These are phyloP conservation scores for Sabuloglossum arenarium DNA, from an alignment of 495 filamentous ascomycete genomes.

Conservation along the genomic window DNA sequence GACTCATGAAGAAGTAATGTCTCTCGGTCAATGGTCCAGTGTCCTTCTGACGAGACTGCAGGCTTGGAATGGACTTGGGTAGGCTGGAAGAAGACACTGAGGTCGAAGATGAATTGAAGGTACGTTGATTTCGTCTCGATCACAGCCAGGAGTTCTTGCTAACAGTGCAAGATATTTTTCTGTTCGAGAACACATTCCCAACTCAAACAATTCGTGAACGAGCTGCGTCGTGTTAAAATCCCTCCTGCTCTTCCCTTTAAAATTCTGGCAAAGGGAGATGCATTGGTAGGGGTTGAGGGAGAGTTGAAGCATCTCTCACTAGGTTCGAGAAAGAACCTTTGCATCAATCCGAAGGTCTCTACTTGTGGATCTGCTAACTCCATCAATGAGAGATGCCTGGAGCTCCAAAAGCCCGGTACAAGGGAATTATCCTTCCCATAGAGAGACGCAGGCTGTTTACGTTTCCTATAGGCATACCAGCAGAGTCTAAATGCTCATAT, in stretches of 20 bases:
- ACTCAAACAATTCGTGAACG: constrained; percentile 78
- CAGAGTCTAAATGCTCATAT: constrained; percentile 52
- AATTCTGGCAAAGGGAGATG: constrained; percentile 11
- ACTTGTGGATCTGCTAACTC: constrained; percentile 51
- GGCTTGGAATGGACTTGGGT: constrained; percentile 15
- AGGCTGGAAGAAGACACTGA: constrained; percentile 29
- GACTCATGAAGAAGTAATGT: constrained; percentile 39
- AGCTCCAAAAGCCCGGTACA: constrained; percentile 56
- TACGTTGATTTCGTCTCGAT: constrained; percentile 9
- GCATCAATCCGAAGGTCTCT: constrained; percentile 69
- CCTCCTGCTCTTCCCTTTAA: constrained; percentile 33
- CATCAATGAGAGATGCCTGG: constrained; percentile 89
- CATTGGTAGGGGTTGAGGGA: constrained; percentile 26
- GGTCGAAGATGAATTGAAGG: constrained; percentile 39
- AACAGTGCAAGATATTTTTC: constrained; percentile 46
- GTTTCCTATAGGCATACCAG: constrained; percentile 14
- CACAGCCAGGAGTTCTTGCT: not conserved
- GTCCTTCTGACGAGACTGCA: constrained; percentile 4
- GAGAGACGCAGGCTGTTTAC: not conserved
- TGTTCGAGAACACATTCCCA: constrained; percentile 94
- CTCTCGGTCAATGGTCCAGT: constrained; percentile 9
- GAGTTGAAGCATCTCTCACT: constrained; percentile 67
- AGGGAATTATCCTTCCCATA: not conserved
- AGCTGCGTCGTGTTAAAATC: constrained; percentile 63
- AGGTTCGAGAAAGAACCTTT: constrained; percentile 80